Evolutionary conservation across 1,139 yeast genomes (phyloP), one percentile per base, ranked within the genome.

Genomic region (Hansenula sp.): DNA sequence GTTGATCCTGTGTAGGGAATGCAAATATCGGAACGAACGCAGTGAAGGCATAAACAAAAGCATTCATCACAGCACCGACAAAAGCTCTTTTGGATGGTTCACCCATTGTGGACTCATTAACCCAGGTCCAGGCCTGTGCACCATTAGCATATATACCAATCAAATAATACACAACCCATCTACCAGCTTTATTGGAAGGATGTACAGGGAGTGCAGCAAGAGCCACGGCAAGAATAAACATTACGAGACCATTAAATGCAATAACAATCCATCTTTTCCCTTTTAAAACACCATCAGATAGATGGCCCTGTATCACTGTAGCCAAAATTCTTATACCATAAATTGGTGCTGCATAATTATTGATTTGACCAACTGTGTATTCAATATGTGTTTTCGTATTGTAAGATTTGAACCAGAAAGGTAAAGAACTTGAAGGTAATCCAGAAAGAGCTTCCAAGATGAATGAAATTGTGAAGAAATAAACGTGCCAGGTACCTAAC

Each of bases 261-360:
- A 57, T 41, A 15, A 55, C 42, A 3, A 52, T 39, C 50, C 54
- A 54, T 37, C 64, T 50, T n/a, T 45, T 49, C 16, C 63, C 62
- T 34, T 43, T 47, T 16, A 51, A 38, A 12, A 50, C 33, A 35
- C 49, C 52, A 46, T 60, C 65, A 1, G 63, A 53, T 8, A 60
- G 38, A 49, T 56, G 53, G 3, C 61, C 62, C 46, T 47, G 46
- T 7, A 48, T 30, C 10, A 60, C 45, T 1, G 55, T 48, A 1
- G 45, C 36, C 8, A 61, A 49, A 16, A 65, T 58, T 44, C 61
- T 63, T 6, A 61, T 42, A 8, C 58, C 68, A 41, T 61, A 60
- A 12, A 61, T 63, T 17, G 58, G 60, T 8, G 68, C 60, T 18
- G 68, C 65, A 38, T 58, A 57, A 24, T 55, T 61, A 50, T 65